Evolutionary conservation across 1,284 basidiomycete genomes (phyloP).

Genomic region (Sanghuangporus weigelae): DNA sequence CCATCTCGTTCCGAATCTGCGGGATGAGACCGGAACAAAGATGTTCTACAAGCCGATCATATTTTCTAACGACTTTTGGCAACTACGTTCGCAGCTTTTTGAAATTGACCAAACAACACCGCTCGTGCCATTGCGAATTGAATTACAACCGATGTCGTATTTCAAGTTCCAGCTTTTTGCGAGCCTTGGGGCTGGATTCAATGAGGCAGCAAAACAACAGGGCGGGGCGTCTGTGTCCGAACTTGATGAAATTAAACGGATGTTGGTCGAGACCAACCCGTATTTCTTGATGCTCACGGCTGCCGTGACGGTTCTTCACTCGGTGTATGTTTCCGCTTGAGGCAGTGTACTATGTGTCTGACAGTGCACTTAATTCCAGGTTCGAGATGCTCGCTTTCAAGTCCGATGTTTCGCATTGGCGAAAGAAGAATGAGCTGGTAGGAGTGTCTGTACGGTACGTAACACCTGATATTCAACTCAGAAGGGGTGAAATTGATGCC

Average conservation of each 20-base stretch:
- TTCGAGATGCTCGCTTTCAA: conserved; percentile 96
- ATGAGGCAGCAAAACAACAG: conserved; percentile 74
- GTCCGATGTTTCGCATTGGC: conserved; percentile 92
- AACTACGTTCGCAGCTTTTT: conserved; percentile 71
- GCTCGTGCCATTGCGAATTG: conserved; percentile 72
- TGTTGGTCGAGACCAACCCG: conserved; percentile 92
- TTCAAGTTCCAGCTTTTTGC: conserved; percentile 84
- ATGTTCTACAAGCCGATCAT: conserved; percentile 82
- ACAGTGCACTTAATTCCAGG: conserved; percentile 31
- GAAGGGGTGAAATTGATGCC: conserved; percentile 2
- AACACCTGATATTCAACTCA: conserved; percentile 14
- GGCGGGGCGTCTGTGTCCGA: conserved; percentile 61
- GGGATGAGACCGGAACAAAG: conserved; percentile 56
- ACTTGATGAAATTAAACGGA: conserved; percentile 89
- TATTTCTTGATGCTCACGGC: conserved; percentile 82
- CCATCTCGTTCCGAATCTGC: conserved; percentile 47
- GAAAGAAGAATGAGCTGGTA: conserved; percentile 83
- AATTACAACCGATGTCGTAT: conserved; percentile 81
- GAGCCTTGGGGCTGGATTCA: conserved; percentile 76
- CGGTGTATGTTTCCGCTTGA: conserved; percentile 51
- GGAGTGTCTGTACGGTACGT: conserved; percentile 77
- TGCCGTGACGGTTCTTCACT: conserved; percentile 82
- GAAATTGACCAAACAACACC: conserved; percentile 78
- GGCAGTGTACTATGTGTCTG: background rate
- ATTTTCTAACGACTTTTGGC: conserved; percentile 96